Conservation (phyloP, 2,329 filamentous ascomycete genomes). For the Pestalotiopsis sp. region DNA sequence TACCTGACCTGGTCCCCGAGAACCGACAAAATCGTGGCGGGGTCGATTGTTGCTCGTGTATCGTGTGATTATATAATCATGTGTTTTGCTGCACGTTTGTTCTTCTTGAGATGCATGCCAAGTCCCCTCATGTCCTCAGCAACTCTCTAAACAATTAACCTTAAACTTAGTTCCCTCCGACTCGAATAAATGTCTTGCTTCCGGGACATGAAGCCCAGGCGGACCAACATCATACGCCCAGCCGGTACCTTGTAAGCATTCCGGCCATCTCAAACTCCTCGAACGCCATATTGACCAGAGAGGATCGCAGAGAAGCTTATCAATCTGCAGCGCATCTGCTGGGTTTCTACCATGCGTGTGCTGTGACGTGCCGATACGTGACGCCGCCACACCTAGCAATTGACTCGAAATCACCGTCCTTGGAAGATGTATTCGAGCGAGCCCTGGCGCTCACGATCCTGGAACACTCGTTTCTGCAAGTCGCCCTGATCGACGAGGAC, state of each 20-base stretch:
- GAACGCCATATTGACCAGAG: background rate
- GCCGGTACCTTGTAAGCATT: background rate
- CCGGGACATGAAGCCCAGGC: background rate
- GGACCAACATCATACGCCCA: background rate
- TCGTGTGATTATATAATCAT: no score
- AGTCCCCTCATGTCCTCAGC: background rate
- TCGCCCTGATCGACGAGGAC: constrained; percentile 17
- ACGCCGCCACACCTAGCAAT: background rate
- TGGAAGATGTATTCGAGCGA: constrained; percentile 11
- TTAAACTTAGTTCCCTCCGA: background rate
- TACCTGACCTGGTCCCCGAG: no score
- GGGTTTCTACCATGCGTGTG: background rate
- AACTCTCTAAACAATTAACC: background rate
- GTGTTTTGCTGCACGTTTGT: no score
- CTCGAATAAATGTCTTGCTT: background rate
- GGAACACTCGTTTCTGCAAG: constrained; percentile 21
- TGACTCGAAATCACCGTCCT: background rate
- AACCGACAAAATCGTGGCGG: no score
- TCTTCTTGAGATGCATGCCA: no score
- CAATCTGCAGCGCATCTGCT: constrained; percentile 5
- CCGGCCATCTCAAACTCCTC: background rate
- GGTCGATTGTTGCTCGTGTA: no score
- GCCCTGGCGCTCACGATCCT: constrained; percentile 18
- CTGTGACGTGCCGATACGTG: constrained; percentile 6
- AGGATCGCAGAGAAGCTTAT: background rate